These are phyloP conservation scores for Flaveria ramosissima DNA, from an alignment of 129 eudicot species.

Conservation along the genomic window DNA sequence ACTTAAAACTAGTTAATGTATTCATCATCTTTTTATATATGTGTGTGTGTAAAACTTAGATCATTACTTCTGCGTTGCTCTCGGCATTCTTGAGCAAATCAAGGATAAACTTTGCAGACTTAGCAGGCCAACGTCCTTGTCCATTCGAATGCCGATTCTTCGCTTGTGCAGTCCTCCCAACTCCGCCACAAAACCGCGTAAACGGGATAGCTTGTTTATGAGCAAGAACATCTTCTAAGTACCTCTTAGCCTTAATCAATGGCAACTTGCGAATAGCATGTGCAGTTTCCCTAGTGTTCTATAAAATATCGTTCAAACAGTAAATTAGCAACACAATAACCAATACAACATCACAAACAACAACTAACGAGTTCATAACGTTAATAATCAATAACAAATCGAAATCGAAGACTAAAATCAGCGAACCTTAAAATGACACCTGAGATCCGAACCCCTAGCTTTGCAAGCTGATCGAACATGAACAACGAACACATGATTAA, in stretches of 20 bases:
- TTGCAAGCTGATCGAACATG: conserved; percentile 56
- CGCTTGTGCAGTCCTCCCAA: conserved; percentile 71
- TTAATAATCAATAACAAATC: neutral
- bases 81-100: conserved; percentile 69
- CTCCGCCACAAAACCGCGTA: conserved; percentile 69
- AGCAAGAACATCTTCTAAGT: conserved; percentile 66
- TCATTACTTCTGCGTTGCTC: conserved; percentile 59
- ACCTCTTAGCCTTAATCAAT: conserved; percentile 58
- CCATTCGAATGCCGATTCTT: conserved; percentile 68
- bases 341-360: too few relatives aligned
- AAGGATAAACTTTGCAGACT: conserved; percentile 56
- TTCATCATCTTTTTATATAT: neutral
- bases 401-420: neutral
- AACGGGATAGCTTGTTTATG: conserved; percentile 73
- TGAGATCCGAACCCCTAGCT: conserved; percentile 58
- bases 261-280: conserved; percentile 58
- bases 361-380: too few relatives aligned
- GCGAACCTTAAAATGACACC: conserved; percentile 61
- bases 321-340: neutral
- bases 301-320: neutral
- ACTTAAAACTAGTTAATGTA: too few relatives aligned
- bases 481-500: neutral
- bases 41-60: neutral
- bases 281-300: conserved; percentile 76
- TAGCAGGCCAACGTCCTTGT: conserved; percentile 74